Evolutionary conservation across 2,329 filamentous ascomycete species (phyloP).

Genomic region (Fusarium odoratissimum): DNA sequence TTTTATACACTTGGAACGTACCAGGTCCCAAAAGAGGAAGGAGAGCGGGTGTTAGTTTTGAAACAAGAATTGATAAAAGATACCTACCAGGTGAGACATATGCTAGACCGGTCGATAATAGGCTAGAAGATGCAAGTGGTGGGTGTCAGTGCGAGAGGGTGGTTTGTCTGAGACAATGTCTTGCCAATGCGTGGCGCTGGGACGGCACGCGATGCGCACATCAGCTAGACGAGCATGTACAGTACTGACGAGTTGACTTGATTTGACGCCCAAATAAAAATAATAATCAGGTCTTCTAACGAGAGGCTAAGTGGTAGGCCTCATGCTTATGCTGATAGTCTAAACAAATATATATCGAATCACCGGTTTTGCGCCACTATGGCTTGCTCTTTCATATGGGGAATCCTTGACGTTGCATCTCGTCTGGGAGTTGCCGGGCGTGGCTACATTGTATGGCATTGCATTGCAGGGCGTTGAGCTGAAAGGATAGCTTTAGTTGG

Average conservation of each 20-base stretch:
- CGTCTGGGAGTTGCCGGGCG: constrained; percentile 3
- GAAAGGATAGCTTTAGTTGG: neutral
- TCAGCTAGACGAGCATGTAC: neutral
- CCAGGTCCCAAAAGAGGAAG: constrained; percentile 14
- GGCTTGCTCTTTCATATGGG: constrained; percentile 6
- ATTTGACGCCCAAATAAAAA: neutral
- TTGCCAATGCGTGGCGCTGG: constrained; percentile 37
- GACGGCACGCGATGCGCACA: constrained; percentile 34
- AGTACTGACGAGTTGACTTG: neutral
- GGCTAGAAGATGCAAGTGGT: constrained; percentile 10
- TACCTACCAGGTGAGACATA: constrained; percentile 24
- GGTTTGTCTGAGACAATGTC: constrained; percentile 43
- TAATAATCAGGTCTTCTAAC: neutral
- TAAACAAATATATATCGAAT: constrained; percentile 6
- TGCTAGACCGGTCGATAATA: constrained; percentile 11
- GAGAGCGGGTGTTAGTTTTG: constrained; percentile 15
- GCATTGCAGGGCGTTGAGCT: constrained; percentile 14
- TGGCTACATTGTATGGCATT: constrained; percentile 17
- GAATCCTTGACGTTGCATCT: constrained; percentile 20
- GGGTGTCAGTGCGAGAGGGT: constrained; percentile 16
- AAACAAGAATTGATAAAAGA: constrained; percentile 13
- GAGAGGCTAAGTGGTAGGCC: constrained; percentile 21
- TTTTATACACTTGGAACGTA: constrained; percentile 8
- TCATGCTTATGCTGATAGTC: constrained; percentile 15
- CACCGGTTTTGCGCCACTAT: constrained; percentile 10